These are phyloP conservation scores for Fusarium sororula DNA, from an alignment of 2,329 filamentous ascomycete genomes.

Conservation along the genomic window DNA sequence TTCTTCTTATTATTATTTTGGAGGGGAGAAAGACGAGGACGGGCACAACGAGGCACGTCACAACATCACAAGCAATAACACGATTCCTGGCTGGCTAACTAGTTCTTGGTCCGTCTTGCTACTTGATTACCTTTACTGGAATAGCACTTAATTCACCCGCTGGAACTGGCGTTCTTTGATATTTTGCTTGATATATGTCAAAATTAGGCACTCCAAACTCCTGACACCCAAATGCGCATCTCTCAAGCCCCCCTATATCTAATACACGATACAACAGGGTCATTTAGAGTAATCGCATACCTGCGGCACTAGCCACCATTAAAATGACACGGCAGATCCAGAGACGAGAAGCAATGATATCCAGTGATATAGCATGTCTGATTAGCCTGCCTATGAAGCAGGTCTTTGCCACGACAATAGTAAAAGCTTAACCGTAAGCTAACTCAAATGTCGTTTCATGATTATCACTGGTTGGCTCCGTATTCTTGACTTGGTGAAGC, in stretches of 20 bases:
- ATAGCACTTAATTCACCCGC: background rate
- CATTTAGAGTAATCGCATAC: slow-evolving; percentile 31
- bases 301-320: background rate
- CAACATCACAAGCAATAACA: background rate
- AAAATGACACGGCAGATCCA: slow-evolving; percentile 6
- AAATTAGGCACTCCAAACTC: slow-evolving; percentile 25
- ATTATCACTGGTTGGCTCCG: slow-evolving; percentile 59
- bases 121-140: background rate
- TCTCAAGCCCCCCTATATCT: slow-evolving; percentile 22
- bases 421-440: slow-evolving; percentile 47
- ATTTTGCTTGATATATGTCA: background rate
- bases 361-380: slow-evolving; percentile 1
- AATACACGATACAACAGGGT: slow-evolving; percentile 30
- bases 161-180: background rate
- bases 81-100: background rate
- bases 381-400: background rate
- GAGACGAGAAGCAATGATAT: slow-evolving; percentile 9
- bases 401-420: background rate
- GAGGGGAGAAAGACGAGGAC: background rate
- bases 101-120: background rate
- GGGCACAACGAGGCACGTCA: background rate
- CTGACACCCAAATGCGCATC: slow-evolving; percentile 38
- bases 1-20: background rate
- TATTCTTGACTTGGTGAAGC: slow-evolving; percentile 68
- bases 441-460: slow-evolving; percentile 51